A percentile compares a stretch with the other conserved stretches of the same genome.
Evolutionary conservation across 805 yeast genomes (phyloP).

Genomic region (Myxozyma geophila): DNA sequence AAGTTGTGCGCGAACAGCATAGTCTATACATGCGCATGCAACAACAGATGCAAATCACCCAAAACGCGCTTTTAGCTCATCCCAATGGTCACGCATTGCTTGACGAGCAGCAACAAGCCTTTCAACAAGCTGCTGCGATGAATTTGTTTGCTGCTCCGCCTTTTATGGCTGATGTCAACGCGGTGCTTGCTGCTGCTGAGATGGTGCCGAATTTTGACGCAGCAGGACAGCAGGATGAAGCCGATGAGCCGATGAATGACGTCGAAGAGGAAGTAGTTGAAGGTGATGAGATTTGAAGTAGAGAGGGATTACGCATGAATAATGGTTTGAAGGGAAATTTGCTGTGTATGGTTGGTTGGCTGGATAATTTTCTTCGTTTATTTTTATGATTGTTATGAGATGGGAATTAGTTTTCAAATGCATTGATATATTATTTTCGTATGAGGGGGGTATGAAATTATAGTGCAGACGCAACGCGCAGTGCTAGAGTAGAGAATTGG

Average conservation of each 20-base stretch:
- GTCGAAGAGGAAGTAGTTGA: neutral
- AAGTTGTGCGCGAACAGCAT: constrained; percentile 22
- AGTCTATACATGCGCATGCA: constrained; percentile 11
- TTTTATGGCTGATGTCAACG: neutral
- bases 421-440: too few relatives aligned
- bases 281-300: neutral
- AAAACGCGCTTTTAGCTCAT: neutral
- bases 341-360: neutral
- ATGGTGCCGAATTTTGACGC: neutral
- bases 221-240: neutral
- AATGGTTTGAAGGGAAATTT: too few relatives aligned
- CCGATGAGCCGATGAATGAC: neutral
- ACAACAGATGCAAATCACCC: constrained; percentile 15
- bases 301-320: too few relatives aligned
- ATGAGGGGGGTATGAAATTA: too few relatives aligned
- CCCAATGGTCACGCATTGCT: neutral
- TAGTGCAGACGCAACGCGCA: too few relatives aligned
- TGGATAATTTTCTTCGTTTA: too few relatives aligned
- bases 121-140: neutral
- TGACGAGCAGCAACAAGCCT: constrained; percentile 2
- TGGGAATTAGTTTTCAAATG: too few relatives aligned
- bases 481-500: too few relatives aligned
- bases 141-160: neutral
- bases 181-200: neutral
- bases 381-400: too few relatives aligned